Percentiles rank a stretch among this genome's conserved stretches.
phyloP scores from a whole-genome alignment of 2,329 filamentous ascomycete species.

The Nothophaeocryptopus gaeumannii region DNA sequence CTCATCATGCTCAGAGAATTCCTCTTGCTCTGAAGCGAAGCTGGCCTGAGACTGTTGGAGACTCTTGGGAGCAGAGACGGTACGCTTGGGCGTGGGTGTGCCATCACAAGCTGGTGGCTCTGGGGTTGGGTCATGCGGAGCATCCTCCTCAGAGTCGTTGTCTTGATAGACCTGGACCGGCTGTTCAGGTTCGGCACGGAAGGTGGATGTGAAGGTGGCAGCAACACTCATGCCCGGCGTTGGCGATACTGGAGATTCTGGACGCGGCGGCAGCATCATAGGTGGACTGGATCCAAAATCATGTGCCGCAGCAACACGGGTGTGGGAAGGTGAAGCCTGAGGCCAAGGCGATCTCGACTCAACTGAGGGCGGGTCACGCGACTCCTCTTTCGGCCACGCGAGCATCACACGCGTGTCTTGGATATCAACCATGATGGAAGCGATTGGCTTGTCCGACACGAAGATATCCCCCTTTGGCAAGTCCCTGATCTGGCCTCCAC shows the following conservation, averaged over 20 bases:
- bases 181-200: conserved; percentile 37
- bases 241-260: conserved; percentile 72
- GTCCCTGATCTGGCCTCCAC: conserved; percentile 82
- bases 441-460: conserved; percentile 79
- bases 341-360: conserved; percentile 61
- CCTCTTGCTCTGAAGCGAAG: conserved; percentile 45
- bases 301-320: conserved; percentile 39
- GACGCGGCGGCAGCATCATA: conserved; percentile 61
- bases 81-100: conserved; percentile 19
- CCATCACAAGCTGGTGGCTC: conserved; percentile 16
- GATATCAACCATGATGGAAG: conserved; percentile 92
- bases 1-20: conserved; percentile 78
- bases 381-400: conserved; percentile 69
- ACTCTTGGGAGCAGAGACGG: conserved; percentile 14
- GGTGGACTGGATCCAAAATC: conserved; percentile 59
- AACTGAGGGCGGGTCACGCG: conserved; percentile 48
- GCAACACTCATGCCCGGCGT: conserved; percentile 49
- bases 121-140: conserved; percentile 29
- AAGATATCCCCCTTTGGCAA: conserved; percentile 85
- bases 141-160: conserved; percentile 55
- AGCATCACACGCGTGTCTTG: conserved; percentile 88
- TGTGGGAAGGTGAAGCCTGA: conserved; percentile 61
- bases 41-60: conserved; percentile 20
- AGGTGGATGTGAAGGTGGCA: conserved; percentile 46
- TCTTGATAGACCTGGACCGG: conserved; percentile 74